Conservation (phyloP, 163 green algal genomes). For the Volvox carteri region DNA sequence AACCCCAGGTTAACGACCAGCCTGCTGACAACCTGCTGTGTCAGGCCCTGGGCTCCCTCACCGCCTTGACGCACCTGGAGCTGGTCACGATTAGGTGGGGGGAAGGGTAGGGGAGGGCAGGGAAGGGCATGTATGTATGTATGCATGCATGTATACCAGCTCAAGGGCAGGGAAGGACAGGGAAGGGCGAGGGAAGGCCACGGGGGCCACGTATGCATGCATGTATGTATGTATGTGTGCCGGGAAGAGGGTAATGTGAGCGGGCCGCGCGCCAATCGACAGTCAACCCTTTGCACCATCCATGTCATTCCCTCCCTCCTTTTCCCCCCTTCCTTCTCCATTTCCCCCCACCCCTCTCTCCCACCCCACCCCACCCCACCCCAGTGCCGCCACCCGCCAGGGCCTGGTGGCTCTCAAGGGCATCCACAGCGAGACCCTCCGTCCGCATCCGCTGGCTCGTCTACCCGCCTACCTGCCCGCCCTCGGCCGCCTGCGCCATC, state of each 20-base stretch:
- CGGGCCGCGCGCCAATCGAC: neutral
- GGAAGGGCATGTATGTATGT: neutral
- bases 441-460: neutral
- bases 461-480: neutral
- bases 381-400: conserved; percentile 30
- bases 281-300: neutral
- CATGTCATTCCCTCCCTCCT: neutral
- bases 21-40: conserved; percentile 33
- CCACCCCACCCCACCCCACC: neutral
- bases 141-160: no score
- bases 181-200: no score
- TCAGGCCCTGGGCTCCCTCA: conserved; percentile 27
- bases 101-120: no score
- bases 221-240: neutral
- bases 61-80: conserved; percentile 35
- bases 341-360: neutral
- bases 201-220: neutral
- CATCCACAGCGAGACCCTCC: conserved; percentile 54
- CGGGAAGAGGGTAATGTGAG: no score
- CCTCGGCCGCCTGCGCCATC: neutral
- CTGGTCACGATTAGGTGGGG: conserved; percentile 43
- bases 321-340: neutral
- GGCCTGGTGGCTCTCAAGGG: conserved; percentile 48
- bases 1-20: conserved; percentile 49
- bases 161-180: no score